Percentiles rank a stretch among this genome's conserved stretches.
These are phyloP conservation scores for Paramecium pentaurelia DNA, from an alignment of 73 alveolate species.

Conservation along the genomic window DNA sequence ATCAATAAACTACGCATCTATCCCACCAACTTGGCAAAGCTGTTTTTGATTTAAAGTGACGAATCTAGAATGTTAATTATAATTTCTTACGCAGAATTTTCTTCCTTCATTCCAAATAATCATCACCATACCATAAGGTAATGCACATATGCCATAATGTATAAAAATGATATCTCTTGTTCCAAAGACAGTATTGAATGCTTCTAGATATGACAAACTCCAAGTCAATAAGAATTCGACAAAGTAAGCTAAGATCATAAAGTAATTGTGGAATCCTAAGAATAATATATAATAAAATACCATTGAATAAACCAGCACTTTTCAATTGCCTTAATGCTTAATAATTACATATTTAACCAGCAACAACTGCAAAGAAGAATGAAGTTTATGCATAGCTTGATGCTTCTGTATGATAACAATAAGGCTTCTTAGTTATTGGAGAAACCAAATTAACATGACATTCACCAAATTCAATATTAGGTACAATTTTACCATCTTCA, in stretches of 20 bases:
- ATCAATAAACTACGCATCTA: conserved; percentile 36
- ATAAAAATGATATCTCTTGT: conserved; percentile 71
- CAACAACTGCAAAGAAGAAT: conserved; percentile 81
- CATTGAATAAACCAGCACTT: background rate
- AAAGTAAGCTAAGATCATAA: conserved; percentile 64
- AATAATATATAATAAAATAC: conserved; percentile 51
- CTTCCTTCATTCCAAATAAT: conserved; percentile 79
- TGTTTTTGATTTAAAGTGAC: background rate
- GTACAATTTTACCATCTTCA: background rate
- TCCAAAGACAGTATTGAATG: conserved; percentile 69
- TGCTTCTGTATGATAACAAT: conserved; percentile 93
- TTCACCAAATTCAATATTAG: conserved; percentile 50
- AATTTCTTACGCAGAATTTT: conserved; percentile 49
- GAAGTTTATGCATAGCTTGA: conserved; percentile 91
- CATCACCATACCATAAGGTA: conserved; percentile 68
- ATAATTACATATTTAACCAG: conserved; percentile 81
- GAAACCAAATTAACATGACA: conserved; percentile 63
- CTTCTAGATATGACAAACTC: conserved; percentile 62
- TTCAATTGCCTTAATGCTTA: conserved; percentile 83
- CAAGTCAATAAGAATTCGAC: conserved; percentile 67
- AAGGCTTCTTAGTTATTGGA: background rate
- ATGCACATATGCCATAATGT: conserved; percentile 74
- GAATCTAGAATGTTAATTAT: background rate
- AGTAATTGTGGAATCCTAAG: conserved; percentile 63
- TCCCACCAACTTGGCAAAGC: conserved; percentile 43